phyloP scores from a whole-genome alignment of 2,329 filamentous ascomycete genomes.

The Nothophoma quercina region DNA sequence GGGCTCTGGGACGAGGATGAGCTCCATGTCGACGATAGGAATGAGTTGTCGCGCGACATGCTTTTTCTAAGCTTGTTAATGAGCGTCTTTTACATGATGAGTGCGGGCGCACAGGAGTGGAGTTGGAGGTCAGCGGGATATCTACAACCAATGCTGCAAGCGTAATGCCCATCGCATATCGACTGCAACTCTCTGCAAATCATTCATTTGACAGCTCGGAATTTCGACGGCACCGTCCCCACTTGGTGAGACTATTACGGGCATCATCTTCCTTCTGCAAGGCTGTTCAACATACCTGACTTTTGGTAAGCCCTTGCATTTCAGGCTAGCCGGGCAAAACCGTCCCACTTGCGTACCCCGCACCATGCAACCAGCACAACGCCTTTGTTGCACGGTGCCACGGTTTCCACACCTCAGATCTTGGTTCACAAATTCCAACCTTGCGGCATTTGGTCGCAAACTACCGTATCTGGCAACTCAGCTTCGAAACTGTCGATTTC shows the following conservation, averaged over 20 bases:
- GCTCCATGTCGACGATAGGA: too few species aligned
- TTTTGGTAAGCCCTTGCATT: background rate
- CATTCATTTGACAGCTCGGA: background rate
- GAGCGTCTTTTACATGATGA: too few species aligned
- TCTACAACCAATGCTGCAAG: too few species aligned
- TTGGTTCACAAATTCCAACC: slow-evolving; percentile 8
- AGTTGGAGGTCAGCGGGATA: too few species aligned
- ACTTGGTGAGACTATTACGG: background rate
- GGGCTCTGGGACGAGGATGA: too few species aligned
- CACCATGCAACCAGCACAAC: background rate
- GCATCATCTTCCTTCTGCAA: background rate
- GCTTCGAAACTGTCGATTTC: slow-evolving; percentile 26
- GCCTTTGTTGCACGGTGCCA: slow-evolving; percentile 6
- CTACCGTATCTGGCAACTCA: slow-evolving; percentile 30
- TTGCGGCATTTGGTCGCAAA: slow-evolving; percentile 19
- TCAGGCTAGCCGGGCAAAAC: background rate
- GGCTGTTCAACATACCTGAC: background rate
- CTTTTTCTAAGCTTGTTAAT: too few species aligned
- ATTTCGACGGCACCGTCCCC: slow-evolving; percentile 3
- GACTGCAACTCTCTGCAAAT: background rate
- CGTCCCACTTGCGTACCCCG: background rate
- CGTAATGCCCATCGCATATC: too few species aligned
- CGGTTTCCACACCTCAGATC: slow-evolving; percentile 2
- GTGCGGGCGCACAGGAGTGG: too few species aligned
- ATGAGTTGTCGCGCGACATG: too few species aligned